phyloP scores from a whole-genome alignment of 371 early-diverging fungal species.

The Mortierella sp. region DNA sequence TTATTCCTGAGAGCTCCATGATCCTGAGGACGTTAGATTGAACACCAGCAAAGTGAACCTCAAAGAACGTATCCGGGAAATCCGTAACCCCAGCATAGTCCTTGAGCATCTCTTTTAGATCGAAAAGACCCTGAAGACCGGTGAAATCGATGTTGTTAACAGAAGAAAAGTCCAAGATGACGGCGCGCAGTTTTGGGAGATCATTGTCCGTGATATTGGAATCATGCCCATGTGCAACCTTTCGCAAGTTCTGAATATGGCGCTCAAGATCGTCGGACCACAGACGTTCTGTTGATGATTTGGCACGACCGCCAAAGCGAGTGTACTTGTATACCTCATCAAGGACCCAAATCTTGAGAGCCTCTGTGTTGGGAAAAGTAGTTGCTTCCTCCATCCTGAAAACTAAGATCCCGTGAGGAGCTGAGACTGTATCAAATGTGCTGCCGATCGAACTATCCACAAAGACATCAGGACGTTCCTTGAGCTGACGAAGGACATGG shows the following conservation, averaged over 20 bases:
- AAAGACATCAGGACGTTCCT: slow-evolving; percentile 46
- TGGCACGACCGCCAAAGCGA: slow-evolving; percentile 40
- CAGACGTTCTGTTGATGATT: slow-evolving; percentile 20
- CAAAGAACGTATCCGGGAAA: slow-evolving; percentile 31
- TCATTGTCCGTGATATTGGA: slow-evolving; percentile 49
- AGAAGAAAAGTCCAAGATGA: slow-evolving; percentile 82
- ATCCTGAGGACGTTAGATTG: slow-evolving; percentile 46
- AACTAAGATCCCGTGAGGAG: slow-evolving; percentile 68
- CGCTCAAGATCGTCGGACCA: slow-evolving; percentile 48
- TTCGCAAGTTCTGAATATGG: slow-evolving; percentile 35
- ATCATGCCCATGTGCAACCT: slow-evolving; percentile 30
- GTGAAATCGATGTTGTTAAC: slow-evolving; percentile 85
- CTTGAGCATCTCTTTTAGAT: slow-evolving; percentile 63
- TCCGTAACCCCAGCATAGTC: slow-evolving; percentile 58
- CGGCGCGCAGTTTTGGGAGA: slow-evolving; percentile 68
- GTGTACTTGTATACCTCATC: slow-evolving; percentile 56
- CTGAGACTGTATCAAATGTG: slow-evolving; percentile 42
- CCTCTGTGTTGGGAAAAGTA: slow-evolving; percentile 77
- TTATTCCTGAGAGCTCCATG: slow-evolving; percentile 55
- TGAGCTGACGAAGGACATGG: slow-evolving; percentile 42
- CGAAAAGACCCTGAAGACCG: slow-evolving; percentile 77
- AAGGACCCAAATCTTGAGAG: slow-evolving; percentile 57
- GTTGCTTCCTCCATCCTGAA: slow-evolving; percentile 75
- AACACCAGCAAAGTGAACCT: slow-evolving; percentile 53
- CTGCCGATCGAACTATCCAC: slow-evolving; percentile 31